Percentiles rank a stretch among this genome's conserved stretches.
These are phyloP conservation scores for Chaetomium sp. DNA, from an alignment of 2,329 filamentous ascomycete species.

Conservation along the genomic window DNA sequence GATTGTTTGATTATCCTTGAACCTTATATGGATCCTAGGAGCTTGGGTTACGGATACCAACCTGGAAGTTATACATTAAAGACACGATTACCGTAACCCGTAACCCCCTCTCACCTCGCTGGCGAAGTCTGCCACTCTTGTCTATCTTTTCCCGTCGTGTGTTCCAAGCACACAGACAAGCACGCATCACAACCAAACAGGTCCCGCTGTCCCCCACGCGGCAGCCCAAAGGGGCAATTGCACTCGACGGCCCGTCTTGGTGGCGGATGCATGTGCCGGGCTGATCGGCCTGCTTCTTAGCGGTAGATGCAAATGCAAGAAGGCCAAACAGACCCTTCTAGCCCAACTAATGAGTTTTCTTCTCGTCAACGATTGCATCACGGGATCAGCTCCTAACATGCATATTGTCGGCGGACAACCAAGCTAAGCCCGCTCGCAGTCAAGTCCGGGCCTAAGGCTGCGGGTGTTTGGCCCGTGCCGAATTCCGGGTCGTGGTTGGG, in stretches of 20 bases:
- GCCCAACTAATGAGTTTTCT: neutral
- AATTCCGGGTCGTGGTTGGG: constrained; percentile 22
- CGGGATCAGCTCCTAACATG: constrained; percentile 11
- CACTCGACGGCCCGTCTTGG: neutral
- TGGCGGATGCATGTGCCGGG: constrained; percentile 12
- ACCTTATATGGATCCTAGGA: neutral
- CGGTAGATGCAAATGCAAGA: neutral
- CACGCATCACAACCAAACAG: constrained; percentile 3
- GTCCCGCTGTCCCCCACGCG: constrained; percentile 12
- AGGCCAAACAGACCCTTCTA: neutral
- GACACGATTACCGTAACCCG: neutral
- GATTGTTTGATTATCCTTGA: neutral
- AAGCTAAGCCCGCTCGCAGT: constrained; percentile 9
- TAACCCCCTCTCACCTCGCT: neutral
- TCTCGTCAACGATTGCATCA: constrained; percentile 2
- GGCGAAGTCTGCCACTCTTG: neutral
- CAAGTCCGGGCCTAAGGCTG: neutral
- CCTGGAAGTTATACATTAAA: no score
- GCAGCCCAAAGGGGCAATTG: constrained; percentile 5
- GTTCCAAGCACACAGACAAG: constrained; percentile 11
- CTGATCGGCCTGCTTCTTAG: neutral
- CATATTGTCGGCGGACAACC: constrained; percentile 16
- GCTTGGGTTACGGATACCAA: no score
- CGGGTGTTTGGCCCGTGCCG: constrained; percentile 18
- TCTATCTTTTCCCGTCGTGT: constrained; percentile 6